Base-by-base conservation (phyloP, 2,329 filamentous ascomycete genomes). In the Tolypocladium pustulatum region DNA sequence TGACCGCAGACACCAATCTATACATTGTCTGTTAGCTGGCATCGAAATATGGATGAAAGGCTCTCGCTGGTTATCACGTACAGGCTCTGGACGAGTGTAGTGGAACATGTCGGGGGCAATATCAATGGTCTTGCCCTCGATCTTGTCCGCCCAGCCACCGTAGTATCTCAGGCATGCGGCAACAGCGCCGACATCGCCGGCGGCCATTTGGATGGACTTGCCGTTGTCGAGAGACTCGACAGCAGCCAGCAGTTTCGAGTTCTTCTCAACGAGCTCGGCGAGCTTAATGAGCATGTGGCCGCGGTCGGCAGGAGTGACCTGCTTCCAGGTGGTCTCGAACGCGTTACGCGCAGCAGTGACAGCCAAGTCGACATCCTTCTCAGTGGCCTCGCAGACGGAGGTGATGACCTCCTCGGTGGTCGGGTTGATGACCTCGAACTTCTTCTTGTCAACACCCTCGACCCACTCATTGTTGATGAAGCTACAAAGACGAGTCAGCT, bases 391-490 rank as follows among this genome's bases (percentile, higher is more conserved):
- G 71, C 84, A 78, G 67, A 96, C 89, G 58, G 86, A 86, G 80
- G 81, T 83, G 78, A 96, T 95, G 69, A 90, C 84, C 75, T 91
- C 86, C 75, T 96, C 92, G 64, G 84, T 90, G 64, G 87, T 70
- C 61, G 91, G 91, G 83, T 96, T 96, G 81, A 94, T 87, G 74
- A 91, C 89, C 77, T 96, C 91, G 71, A 96, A 94, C 65, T 87
- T 91, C 83, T 90, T 88, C 78, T 91, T 91, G 67, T 96, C 90
- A 63, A 88, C 86, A 72, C 85, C 81, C 68, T 75, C 73, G 64
- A 95, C 84, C 78, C 87, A 97, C 76, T 97, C 88, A 75, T 93
- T 92, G 83, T 94, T 92, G 83, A 96, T 94, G 82, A 90, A 94
- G 61, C 88, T 90, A 68, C 12, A 25, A 27, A 55, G 8, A 30